A percentile compares a stretch with the other conserved stretches of the same genome.
Conservation (phyloP, 1,284 basidiomycete species). For the Caloboletus inedulis region DNA sequence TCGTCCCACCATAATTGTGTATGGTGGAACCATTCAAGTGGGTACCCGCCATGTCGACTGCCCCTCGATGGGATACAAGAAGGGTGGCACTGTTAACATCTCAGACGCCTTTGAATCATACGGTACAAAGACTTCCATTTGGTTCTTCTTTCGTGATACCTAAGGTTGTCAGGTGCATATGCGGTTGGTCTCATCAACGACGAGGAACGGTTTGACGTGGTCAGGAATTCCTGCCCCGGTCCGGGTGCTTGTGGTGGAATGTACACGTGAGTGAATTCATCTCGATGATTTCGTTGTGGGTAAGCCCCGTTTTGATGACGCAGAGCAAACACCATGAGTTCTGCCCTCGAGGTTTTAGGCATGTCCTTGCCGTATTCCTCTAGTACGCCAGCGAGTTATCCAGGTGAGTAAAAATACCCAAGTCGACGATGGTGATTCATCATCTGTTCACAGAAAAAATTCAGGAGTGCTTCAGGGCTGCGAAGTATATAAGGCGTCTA, state of each 20-base stretch:
- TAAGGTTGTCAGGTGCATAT: conserved; percentile 55
- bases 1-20: conserved; percentile 81
- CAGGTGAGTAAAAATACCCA: conserved; percentile 43
- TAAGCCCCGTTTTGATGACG: background rate
- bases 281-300: background rate
- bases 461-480: conserved; percentile 84
- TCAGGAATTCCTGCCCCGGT: conserved; percentile 80
- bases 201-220: conserved; percentile 76
- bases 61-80: conserved; percentile 71
- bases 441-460: conserved; percentile 57
- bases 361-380: conserved; percentile 90
- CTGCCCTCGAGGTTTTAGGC: conserved; percentile 86
- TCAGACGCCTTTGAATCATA: conserved; percentile 82
- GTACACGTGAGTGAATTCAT: conserved; percentile 59
- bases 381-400: conserved; percentile 77
- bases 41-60: conserved; percentile 78
- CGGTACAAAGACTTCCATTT: conserved; percentile 40
- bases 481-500: conserved; percentile 76
- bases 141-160: background rate
- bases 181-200: conserved; percentile 72
- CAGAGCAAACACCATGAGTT: conserved; percentile 86
- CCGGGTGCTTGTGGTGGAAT: conserved; percentile 79
- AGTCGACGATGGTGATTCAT: conserved; percentile 4
- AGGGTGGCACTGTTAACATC: conserved; percentile 79
- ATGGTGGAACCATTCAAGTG: conserved; percentile 80